These are phyloP conservation scores for Sugiyamaella valdiviana DNA, from an alignment of 805 yeast genomes.

Conservation along the genomic window DNA sequence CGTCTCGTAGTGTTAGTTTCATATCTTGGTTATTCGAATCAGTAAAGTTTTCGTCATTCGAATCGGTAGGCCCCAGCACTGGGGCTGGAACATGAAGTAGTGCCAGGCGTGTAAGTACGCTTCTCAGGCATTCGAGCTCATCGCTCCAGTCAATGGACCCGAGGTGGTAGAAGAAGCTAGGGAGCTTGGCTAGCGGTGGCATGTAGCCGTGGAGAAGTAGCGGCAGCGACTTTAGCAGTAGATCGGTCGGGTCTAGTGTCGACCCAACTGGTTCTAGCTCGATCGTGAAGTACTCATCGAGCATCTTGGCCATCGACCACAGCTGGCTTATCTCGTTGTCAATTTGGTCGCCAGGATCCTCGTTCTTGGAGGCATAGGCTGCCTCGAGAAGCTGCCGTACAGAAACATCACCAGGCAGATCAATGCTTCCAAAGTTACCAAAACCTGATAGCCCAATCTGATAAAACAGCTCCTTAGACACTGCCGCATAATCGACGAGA, in stretches of 20 bases:
- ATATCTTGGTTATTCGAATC: slow-evolving; percentile 21
- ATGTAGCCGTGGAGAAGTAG: slow-evolving; percentile 55
- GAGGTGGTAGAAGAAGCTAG: slow-evolving; percentile 58
- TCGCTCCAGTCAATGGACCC: slow-evolving; percentile 59
- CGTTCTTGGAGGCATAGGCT: slow-evolving; percentile 29
- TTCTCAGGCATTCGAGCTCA: slow-evolving; percentile 64
- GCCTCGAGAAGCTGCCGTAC: slow-evolving; percentile 36
- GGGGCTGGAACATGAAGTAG: slow-evolving; percentile 64
- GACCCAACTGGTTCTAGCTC: slow-evolving; percentile 28
- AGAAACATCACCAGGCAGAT: slow-evolving; percentile 18
- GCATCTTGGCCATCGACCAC: slow-evolving; percentile 64
- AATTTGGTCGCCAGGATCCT: slow-evolving; percentile 18
- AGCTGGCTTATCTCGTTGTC: slow-evolving; percentile 27
- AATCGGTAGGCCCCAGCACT: slow-evolving; percentile 15
- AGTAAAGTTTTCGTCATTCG: slow-evolving; percentile 24
- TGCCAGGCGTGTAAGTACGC: slow-evolving; percentile 62
- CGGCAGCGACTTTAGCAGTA: slow-evolving; percentile 51
- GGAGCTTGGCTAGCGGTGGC: slow-evolving; percentile 60
- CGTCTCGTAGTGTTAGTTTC: slow-evolving; percentile 25
- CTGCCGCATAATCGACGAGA: slow-evolving; percentile 72
- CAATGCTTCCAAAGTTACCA: slow-evolving; percentile 66
- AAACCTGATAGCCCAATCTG: slow-evolving; percentile 75
- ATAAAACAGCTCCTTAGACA: slow-evolving; percentile 66
- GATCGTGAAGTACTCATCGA: slow-evolving; percentile 69
- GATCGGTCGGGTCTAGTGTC: background rate